Conservation (phyloP, 1,284 basidiomycete species). For the Fomitopsis palustris region DNA sequence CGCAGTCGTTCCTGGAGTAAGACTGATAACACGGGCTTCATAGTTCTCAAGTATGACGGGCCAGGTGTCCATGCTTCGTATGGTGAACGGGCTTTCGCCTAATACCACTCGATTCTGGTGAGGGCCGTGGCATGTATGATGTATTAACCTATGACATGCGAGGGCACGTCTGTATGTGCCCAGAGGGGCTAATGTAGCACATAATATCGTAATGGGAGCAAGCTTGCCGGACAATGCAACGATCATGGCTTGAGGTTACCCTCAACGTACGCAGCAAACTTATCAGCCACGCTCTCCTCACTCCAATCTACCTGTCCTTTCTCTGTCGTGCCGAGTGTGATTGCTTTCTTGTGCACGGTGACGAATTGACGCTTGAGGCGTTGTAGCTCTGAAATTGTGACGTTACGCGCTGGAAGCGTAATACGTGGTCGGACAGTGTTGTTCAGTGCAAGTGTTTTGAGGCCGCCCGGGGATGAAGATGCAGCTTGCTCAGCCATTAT, state of each 20-base stretch:
- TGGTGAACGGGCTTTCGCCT: slow-evolving; percentile 40
- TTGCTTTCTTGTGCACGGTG: slow-evolving; percentile 82
- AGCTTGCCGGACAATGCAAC: neutral
- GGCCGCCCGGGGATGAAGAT: slow-evolving; percentile 46
- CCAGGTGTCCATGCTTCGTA: slow-evolving; percentile 53
- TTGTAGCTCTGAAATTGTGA: slow-evolving; percentile 84
- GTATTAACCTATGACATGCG: neutral
- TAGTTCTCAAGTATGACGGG: slow-evolving; percentile 59
- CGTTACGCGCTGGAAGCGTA: slow-evolving; percentile 59
- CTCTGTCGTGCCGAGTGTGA: slow-evolving; percentile 79
- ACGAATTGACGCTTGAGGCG: slow-evolving; percentile 88
- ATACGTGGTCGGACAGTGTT: slow-evolving; percentile 38
- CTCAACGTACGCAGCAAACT: slow-evolving; percentile 80
- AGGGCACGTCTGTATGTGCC: neutral
- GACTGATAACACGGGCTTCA: neutral
- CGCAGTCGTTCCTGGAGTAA: neutral
- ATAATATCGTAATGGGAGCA: neutral
- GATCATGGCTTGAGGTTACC: slow-evolving; percentile 53
- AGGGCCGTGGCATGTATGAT: slow-evolving; percentile 21
- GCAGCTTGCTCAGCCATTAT: slow-evolving; percentile 59
- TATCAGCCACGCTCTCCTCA: slow-evolving; percentile 66
- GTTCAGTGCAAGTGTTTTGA: slow-evolving; percentile 48
- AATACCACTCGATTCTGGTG: slow-evolving; percentile 38
- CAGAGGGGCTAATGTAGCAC: neutral
- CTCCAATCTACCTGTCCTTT: slow-evolving; percentile 76